Evolutionary conservation across 495 filamentous ascomycete genomes (phyloP).

Genomic region (Poronia punctata): DNA sequence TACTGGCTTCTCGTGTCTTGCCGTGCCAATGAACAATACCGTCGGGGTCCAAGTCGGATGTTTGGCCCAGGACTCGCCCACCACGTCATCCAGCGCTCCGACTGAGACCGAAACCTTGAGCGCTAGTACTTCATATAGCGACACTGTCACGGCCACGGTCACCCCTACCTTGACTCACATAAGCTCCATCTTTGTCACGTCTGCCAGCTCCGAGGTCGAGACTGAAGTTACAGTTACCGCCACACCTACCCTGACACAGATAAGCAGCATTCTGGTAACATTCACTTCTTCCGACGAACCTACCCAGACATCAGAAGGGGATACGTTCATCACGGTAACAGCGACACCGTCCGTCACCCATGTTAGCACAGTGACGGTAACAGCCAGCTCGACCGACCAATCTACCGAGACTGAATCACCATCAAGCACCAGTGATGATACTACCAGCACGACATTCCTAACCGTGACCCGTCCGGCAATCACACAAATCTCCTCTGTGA

Average conservation of each 20-base stretch:
- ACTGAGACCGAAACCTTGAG: background rate
- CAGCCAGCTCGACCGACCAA: background rate
- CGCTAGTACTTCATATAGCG: background rate
- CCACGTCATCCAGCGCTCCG: constrained; percentile 1
- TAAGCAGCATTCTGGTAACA: background rate
- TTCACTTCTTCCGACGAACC: background rate
- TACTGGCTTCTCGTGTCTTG: constrained; percentile 28
- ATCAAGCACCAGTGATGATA: background rate
- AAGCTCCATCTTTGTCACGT: background rate
- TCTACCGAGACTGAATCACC: background rate
- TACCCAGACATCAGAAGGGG: too few species aligned
- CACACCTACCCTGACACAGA: constrained; percentile 2
- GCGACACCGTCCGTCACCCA: constrained; percentile 2
- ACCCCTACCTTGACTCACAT: constrained; percentile 1
- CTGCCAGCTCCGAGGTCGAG: background rate
- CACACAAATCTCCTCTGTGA: background rate
- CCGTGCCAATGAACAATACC: constrained; percentile 34
- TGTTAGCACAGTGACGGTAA: background rate
- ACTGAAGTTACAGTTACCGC: background rate
- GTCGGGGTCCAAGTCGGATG: constrained; percentile 32
- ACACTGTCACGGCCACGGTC: background rate
- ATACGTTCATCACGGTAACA: background rate
- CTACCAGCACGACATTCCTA: constrained; percentile 3
- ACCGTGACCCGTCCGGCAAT: constrained; percentile 3
- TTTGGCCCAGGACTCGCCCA: constrained; percentile 13